Evolutionary conservation across 805 yeast species (phyloP).

Genomic region (Myxozyma lipomycoides): DNA sequence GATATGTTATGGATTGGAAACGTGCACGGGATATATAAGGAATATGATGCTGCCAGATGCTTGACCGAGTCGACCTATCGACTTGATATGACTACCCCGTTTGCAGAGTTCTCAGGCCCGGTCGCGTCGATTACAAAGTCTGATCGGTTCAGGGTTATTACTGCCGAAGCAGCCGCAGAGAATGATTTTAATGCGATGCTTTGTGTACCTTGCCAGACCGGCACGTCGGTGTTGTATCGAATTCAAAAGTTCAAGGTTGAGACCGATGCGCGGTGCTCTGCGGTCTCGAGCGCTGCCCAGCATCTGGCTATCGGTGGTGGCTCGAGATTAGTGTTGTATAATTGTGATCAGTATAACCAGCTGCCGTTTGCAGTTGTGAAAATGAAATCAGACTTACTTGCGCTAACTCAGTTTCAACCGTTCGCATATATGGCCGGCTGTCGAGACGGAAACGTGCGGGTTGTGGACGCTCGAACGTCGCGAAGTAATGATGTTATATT

Average conservation of each 20-base stretch:
- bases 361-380: neutral
- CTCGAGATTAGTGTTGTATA: slow-evolving; percentile 7
- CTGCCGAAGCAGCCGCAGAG: slow-evolving; percentile 10
- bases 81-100: slow-evolving; percentile 25
- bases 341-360: neutral
- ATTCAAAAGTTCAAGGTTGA: slow-evolving; percentile 18
- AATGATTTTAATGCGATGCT: slow-evolving; percentile 21
- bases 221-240: slow-evolving; percentile 12
- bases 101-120: slow-evolving; percentile 25
- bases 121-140: slow-evolving; percentile 19
- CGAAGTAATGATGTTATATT: slow-evolving; percentile 8
- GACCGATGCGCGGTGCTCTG: slow-evolving; percentile 21
- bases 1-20: slow-evolving; percentile 20
- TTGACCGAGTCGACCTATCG: slow-evolving; percentile 15
- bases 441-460: slow-evolving; percentile 21
- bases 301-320: slow-evolving; percentile 22
- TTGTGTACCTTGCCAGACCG: slow-evolving; percentile 15
- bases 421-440: slow-evolving; percentile 20
- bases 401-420: slow-evolving; percentile 9
- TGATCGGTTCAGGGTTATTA: slow-evolving; percentile 17
- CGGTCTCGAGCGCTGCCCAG: slow-evolving; percentile 2
- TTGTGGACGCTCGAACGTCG: slow-evolving; percentile 19
- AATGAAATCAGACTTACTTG: slow-evolving; percentile 20
- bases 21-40: slow-evolving; percentile 17
- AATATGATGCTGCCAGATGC: slow-evolving; percentile 11